Evolutionary conservation across 768 basidiomycete species (phyloP).

Genomic region (Rhodotorula kratochvilovae): DNA sequence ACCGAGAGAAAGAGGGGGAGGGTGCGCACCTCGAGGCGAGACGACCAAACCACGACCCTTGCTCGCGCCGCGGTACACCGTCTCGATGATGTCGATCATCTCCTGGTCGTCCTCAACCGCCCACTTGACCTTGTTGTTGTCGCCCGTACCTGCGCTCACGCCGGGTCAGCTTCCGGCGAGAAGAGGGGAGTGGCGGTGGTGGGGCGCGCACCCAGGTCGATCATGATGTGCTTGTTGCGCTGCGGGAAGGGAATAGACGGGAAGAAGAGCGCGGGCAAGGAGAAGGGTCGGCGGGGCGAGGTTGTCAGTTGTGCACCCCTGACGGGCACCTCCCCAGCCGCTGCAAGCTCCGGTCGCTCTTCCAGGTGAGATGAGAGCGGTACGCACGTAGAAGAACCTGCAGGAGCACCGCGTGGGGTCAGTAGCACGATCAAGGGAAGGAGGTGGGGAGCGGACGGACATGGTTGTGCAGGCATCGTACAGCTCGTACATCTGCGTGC

Average conservation of each 20-base stretch:
- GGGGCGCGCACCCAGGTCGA: slow-evolving; percentile 63
- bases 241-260: neutral
- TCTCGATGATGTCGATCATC: slow-evolving; percentile 96
- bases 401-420: neutral
- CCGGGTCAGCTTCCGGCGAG: neutral
- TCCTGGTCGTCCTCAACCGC: slow-evolving; percentile 98
- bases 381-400: slow-evolving; percentile 41
- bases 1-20: slow-evolving; percentile 12
- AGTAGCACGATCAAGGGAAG: too few relatives aligned
- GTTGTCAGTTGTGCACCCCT: too few relatives aligned
- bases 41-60: slow-evolving; percentile 95
- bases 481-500: slow-evolving; percentile 89
- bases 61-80: slow-evolving; percentile 94
- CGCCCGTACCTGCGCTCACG: slow-evolving; percentile 12
- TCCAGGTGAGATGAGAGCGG: too few relatives aligned
- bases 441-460: neutral
- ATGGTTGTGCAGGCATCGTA: slow-evolving; percentile 81
- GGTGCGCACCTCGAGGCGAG: slow-evolving; percentile 21
- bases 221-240: slow-evolving; percentile 92
- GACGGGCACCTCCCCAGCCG: too few relatives aligned
- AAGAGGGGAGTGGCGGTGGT: slow-evolving; percentile 61
- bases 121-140: slow-evolving; percentile 71
- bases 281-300: neutral
- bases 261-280: neutral
- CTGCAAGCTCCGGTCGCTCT: too few relatives aligned